Percentiles rank a stretch among this genome's conserved stretches.
phyloP scores from a whole-genome alignment of 2,329 filamentous ascomycete genomes.

The Neofusicoccum sp. region DNA sequence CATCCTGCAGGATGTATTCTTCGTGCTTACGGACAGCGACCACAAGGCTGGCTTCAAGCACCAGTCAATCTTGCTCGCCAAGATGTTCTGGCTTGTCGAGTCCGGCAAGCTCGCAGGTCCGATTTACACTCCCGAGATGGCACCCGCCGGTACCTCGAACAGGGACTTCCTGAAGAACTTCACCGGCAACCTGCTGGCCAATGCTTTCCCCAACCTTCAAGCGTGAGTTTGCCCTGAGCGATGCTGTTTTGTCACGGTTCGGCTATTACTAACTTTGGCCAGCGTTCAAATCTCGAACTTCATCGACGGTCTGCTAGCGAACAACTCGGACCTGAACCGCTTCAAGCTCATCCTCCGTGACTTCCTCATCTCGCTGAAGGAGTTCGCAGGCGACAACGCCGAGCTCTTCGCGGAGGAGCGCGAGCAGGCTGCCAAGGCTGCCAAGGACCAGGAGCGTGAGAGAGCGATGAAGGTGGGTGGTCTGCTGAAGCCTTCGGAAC shows the following conservation, averaged over 20 bases:
- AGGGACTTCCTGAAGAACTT: constrained; percentile 88
- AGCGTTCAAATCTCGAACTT: constrained; percentile 88
- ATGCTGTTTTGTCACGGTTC: neutral
- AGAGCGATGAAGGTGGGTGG: constrained; percentile 94
- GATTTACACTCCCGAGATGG: constrained; percentile 84
- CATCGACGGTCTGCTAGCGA: constrained; percentile 83
- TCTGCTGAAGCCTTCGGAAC: constrained; percentile 93
- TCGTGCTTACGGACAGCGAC: constrained; percentile 94
- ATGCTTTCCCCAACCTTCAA: constrained; percentile 91
- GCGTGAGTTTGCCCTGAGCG: constrained; percentile 60
- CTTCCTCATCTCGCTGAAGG: constrained; percentile 95
- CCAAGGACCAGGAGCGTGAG: constrained; percentile 85
- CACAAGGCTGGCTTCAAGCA: constrained; percentile 99
- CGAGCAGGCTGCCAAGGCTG: constrained; percentile 85
- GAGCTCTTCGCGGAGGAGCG: constrained; percentile 94
- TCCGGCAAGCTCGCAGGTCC: constrained; percentile 88
- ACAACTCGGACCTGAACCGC: constrained; percentile 86
- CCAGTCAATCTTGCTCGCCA: constrained; percentile 88
- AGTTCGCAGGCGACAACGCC: constrained; percentile 93
- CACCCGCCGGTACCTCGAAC: constrained; percentile 80
- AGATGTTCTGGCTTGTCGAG: constrained; percentile 96
- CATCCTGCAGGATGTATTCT: constrained; percentile 97
- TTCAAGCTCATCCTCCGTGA: constrained; percentile 96
- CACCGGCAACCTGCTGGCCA: constrained; percentile 80
- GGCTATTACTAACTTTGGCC: constrained; percentile 33